Evolutionary conservation across 129 eudicot species (phyloP), one percentile per base, ranked within the genome.

Genomic region (Tanacetum coccineum): DNA sequence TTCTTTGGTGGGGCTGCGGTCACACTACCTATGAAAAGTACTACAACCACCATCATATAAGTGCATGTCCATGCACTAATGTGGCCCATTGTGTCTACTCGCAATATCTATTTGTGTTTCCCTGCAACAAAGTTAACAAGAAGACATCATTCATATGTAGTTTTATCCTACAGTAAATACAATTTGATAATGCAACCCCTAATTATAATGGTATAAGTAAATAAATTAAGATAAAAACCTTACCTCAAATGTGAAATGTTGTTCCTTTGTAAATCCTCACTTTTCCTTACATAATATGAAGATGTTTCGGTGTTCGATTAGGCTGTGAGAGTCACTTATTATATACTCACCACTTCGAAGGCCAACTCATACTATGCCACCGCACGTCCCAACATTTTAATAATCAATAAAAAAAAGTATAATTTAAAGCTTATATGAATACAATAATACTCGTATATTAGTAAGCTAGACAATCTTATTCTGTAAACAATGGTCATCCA

Each of bases 1-100:
- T 63, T 82, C 79, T 53, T 84, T 3, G 84, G 87, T 6, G 87
- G 52, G 13, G 88, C 87, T 8, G 77, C 97, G 53, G 69, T 61
- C 40, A 76, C 88, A 9, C 22, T 67, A 10, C 65, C 51, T 15
- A 76, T 21, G 4, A 82, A 13, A n/a, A 72, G 19, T 21, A 66
- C 42, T 21, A 62, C 42, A 22, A 64, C 52, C 3, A 14, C 56
- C 26, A 70, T 57, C 22, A 49, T n/a, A n/a, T 28, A 74, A 28
- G 28, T 30, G 6, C 18, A 46, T 19, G 40, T 32, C 76, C 76
- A 71, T 55, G 22, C 52, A 10, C 51, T 56, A 42, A 18, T 56
- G 13, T 45, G 59, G 1, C 40, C 68, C 78, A 74, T 74, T 56
- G 11, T 14, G 9, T 44, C 39, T 8, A 12, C 49, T n/a, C 39